Percentiles rank a stretch among this genome's conserved stretches.
Conservation (phyloP, 164 flowering plant species). For the Taxillus chinensis region DNA sequence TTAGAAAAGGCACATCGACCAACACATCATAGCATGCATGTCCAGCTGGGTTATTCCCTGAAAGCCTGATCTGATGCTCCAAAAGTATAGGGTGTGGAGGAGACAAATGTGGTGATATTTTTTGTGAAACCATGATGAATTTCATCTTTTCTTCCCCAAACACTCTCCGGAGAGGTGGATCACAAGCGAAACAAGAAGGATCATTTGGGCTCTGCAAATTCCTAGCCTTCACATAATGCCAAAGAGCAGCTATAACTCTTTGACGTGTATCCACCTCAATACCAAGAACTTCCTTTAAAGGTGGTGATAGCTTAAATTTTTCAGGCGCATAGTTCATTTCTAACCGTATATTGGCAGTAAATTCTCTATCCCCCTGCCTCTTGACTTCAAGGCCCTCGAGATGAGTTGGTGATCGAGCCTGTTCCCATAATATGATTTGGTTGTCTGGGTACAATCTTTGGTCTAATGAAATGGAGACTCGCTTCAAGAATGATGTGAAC, state of each 20-base stretch:
- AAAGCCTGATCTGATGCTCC: constrained; percentile 39
- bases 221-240: constrained; percentile 42
- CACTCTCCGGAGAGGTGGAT: constrained; percentile 31
- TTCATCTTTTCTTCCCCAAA: constrained; percentile 41
- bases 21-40: constrained; percentile 40
- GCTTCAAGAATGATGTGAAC: constrained; percentile 39
- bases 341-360: constrained; percentile 26
- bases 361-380: constrained; percentile 41
- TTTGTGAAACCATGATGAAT: constrained; percentile 37
- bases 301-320: constrained; percentile 34
- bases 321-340: constrained; percentile 45
- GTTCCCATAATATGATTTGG: constrained; percentile 34
- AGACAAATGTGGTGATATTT: constrained; percentile 34
- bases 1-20: constrained; percentile 41
- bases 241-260: constrained; percentile 38
- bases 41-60: constrained; percentile 35
- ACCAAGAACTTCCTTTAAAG: constrained; percentile 35
- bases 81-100: constrained; percentile 36
- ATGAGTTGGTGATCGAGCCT: constrained; percentile 32
- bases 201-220: constrained; percentile 38
- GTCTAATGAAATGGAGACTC: constrained; percentile 35
- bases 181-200: constrained; percentile 34
- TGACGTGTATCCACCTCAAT: constrained; percentile 40
- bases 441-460: constrained; percentile 39
- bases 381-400: constrained; percentile 45